A percentile compares a stretch with the other conserved stretches of the same genome.
These are phyloP conservation scores for Ophiostoma pallidulum DNA, from an alignment of 2,329 filamentous ascomycete genomes.

Conservation along the genomic window DNA sequence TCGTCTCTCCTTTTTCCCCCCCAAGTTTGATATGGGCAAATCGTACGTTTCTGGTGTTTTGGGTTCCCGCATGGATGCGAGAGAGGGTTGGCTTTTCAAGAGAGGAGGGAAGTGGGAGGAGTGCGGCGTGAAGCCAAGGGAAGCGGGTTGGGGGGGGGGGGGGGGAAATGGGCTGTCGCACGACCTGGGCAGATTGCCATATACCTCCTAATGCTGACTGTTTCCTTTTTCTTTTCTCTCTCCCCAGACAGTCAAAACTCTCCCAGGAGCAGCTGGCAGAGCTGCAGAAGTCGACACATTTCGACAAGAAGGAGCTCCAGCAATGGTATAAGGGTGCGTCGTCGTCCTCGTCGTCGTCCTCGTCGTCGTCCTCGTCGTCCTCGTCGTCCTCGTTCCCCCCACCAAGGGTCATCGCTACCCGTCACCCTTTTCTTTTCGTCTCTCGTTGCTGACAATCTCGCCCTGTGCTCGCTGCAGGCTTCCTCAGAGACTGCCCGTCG, in stretches of 20 bases:
- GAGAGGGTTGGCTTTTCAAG: no score
- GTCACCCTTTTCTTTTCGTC: no score
- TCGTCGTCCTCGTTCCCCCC: neutral
- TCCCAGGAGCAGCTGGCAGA: constrained; percentile 92
- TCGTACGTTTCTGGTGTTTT: constrained; percentile 33
- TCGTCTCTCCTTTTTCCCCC: neutral
- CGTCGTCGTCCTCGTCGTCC: neutral
- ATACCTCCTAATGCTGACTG: neutral
- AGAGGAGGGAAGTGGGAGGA: no score
- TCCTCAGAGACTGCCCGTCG: constrained; percentile 95
- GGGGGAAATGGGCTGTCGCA: constrained; percentile 1
- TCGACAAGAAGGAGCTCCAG: constrained; percentile 98
- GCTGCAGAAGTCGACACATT: constrained; percentile 93
- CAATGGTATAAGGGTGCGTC: constrained; percentile 97
- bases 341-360: neutral
- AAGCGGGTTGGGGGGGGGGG: no score
- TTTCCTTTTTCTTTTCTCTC: neutral
- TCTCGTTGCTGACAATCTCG: no score
- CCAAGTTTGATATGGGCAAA: constrained; percentile 37
- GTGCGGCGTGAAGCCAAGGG: no score
- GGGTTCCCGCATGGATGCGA: neutral
- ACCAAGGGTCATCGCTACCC: no score
- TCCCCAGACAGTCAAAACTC: constrained; percentile 85
- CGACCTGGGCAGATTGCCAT: neutral
- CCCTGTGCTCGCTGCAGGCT: constrained; percentile 58